Evolutionary conservation across 345 rosid species (phyloP).

Genomic region (Salix viminalis): DNA sequence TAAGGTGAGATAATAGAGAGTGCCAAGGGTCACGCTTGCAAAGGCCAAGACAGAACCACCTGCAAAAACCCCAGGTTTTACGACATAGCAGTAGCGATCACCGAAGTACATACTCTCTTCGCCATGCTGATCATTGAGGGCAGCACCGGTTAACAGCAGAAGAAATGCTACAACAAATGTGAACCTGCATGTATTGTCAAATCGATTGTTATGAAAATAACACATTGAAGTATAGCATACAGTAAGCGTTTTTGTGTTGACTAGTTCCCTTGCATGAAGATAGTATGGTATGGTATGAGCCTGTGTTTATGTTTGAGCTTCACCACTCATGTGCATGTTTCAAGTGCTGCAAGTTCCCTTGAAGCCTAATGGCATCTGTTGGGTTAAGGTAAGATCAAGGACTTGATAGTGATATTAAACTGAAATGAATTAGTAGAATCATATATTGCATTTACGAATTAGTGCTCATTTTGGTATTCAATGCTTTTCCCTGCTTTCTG

Average conservation of each 20-base stretch:
- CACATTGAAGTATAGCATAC: background rate
- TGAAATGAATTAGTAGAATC: background rate
- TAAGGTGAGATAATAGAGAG: constrained; percentile 61
- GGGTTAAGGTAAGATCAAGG: background rate
- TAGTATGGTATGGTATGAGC: background rate
- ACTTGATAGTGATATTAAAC: background rate
- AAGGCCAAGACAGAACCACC: constrained; percentile 60
- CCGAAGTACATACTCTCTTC: constrained; percentile 44
- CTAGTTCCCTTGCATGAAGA: no score
- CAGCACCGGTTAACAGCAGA: constrained; percentile 71
- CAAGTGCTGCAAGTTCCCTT: background rate
- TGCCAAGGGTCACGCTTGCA: constrained; percentile 52
- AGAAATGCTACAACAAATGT: constrained; percentile 73
- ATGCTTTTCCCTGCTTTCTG: background rate
- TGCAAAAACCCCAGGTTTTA: constrained; percentile 82
- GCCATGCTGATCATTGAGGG: constrained; percentile 60
- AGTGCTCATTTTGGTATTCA: background rate
- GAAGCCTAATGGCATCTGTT: background rate
- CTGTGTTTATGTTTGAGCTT: background rate
- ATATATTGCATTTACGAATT: no score
- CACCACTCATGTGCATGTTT: background rate
- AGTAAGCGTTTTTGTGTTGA: no score
- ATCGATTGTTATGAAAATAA: background rate
- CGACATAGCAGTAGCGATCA: constrained; percentile 65
- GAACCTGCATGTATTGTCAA: constrained; percentile 49